Conservation (phyloP, 2,329 filamentous ascomycete genomes). For the Coniella lustricola region DNA sequence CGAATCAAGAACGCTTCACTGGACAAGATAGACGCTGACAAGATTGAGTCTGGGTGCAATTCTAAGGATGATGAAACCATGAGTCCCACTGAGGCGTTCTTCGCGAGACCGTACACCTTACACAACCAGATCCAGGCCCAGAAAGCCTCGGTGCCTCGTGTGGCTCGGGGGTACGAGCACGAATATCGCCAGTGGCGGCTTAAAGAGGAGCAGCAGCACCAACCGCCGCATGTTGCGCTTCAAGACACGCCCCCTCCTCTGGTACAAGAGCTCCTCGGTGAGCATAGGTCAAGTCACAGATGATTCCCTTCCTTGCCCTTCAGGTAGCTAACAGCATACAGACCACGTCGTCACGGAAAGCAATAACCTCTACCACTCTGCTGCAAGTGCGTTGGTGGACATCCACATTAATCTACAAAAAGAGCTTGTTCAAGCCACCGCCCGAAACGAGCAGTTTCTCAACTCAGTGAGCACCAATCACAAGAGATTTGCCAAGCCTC, state of each 20-base stretch:
- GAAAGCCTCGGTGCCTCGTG: not conserved
- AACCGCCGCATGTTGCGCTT: not conserved
- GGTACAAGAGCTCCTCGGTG: constrained; percentile 3
- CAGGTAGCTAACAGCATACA: not conserved
- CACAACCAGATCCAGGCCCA: not conserved
- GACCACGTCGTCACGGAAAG: constrained; percentile 2
- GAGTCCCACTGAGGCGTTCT: constrained; percentile 11
- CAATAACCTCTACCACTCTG: constrained; percentile 5
- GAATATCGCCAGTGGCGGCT: not conserved
- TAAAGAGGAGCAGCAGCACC: not conserved
- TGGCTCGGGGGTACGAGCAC: not conserved
- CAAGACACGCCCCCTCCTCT: not conserved
- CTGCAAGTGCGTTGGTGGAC: not conserved
- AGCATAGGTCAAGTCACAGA: not conserved
- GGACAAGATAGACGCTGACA: not conserved
- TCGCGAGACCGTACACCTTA: constrained; percentile 4
- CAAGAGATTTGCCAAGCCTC: constrained; percentile 2
- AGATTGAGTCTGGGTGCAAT: not conserved
- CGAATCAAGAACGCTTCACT: not conserved
- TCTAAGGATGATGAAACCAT: no score
- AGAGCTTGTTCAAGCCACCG: not conserved
- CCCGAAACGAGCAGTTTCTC: constrained; percentile 2
- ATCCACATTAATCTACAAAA: not conserved
- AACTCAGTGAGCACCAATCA: constrained; percentile 4
- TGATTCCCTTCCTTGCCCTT: not conserved